Base-by-base conservation (phyloP, 2,329 filamentous ascomycete genomes). In the Pseudomassariella vexata region DNA sequence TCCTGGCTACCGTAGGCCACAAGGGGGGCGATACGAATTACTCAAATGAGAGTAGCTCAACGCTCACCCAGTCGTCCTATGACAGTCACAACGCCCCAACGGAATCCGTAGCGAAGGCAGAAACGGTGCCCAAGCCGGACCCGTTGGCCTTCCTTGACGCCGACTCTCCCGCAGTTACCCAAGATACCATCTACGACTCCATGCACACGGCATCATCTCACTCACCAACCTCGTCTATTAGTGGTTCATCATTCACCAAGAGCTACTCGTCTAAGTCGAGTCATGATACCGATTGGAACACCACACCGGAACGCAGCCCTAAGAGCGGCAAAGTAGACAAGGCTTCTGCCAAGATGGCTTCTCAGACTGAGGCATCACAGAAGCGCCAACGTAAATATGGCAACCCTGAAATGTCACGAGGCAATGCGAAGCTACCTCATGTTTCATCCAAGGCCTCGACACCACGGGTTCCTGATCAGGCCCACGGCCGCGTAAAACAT, bases 61-160 rank as follows among this genome's bases (percentile, higher is more conserved):
- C 62, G 4, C 48, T 63, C 15, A 64, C 58, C 5, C 56, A 53
- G 31, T 53, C 53, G 9, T 45, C 51, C 7, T 45, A 37, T 15
- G 23, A 46, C 18, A 39, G 35, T 19, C 40, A 33, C 9, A 46
- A 48, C 17, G 38, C 19, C 17, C 28, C 20, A 16, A 29, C 41
- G 30, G 15, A 48, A 44, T 36, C 23, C 24, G 16, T 39, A 17
- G 8, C 24, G 18, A 10, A 45, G 36, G 25, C 32, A 32, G 14
- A 44, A 19, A n/a, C 50, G 15, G 30, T 39, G n/a, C 31, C 38
- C 20, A 44, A 45, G 25, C 56, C 56, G 6, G 53, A 62, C 35
- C 60, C 59, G 15, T 56, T 79, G 24, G 68, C 68, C 44, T 78
- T 74, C 48, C 64, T 79, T 37, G 74, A 79, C 48, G 63, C 66